These are phyloP conservation scores for Coemansia sp. DNA, from an alignment of 192 early-diverging fungal genomes.

Conservation along the genomic window DNA sequence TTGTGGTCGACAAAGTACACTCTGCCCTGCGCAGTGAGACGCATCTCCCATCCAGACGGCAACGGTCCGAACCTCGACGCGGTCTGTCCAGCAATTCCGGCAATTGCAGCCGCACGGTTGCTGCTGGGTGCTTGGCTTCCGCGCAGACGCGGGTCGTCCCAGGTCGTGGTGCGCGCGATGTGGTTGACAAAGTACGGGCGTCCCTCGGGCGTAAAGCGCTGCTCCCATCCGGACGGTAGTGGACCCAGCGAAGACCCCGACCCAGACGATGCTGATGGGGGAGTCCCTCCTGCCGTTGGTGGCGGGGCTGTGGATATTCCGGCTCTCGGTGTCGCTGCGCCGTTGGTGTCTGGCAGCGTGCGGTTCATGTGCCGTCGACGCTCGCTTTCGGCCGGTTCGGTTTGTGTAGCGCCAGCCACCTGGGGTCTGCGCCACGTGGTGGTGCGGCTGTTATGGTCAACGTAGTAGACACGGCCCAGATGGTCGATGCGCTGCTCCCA, in stretches of 20 bases:
- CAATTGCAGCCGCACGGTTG: slow-evolving; percentile 44
- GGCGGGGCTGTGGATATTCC: slow-evolving; percentile 7
- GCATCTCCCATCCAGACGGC: slow-evolving; percentile 99
- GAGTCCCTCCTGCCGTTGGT: slow-evolving; percentile 13
- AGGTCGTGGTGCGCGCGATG: slow-evolving; percentile 85
- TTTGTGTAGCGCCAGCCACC: slow-evolving; percentile 14
- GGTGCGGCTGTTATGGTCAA: slow-evolving; percentile 94
- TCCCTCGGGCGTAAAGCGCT: slow-evolving; percentile 75
- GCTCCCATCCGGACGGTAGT: slow-evolving; percentile 83
- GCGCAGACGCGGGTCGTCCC: slow-evolving; percentile 80
- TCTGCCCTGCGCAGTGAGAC: slow-evolving; percentile 87
- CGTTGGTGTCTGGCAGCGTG: slow-evolving; percentile 68
- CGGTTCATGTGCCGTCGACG: slow-evolving; percentile 79
- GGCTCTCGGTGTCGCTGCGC: slow-evolving; percentile 4
- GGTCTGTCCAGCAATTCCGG: slow-evolving; percentile 48
- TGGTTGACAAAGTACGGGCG: slow-evolving; percentile 91
- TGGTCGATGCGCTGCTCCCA: slow-evolving; percentile 98
- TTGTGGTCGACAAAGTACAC: slow-evolving; percentile 99
- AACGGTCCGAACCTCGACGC: slow-evolving; percentile 77
- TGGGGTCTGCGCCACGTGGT: slow-evolving; percentile 85
- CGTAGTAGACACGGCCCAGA: slow-evolving; percentile 92
- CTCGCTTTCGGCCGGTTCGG: slow-evolving; percentile 68
- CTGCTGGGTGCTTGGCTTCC: slow-evolving; percentile 33
- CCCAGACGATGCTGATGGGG: slow-evolving; percentile 4
- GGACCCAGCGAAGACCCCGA: slow-evolving; percentile 61